Evolutionary conservation across 495 filamentous ascomycete genomes (phyloP), one percentile per base, ranked within the genome.

Genomic region (Podospora appendiculata): DNA sequence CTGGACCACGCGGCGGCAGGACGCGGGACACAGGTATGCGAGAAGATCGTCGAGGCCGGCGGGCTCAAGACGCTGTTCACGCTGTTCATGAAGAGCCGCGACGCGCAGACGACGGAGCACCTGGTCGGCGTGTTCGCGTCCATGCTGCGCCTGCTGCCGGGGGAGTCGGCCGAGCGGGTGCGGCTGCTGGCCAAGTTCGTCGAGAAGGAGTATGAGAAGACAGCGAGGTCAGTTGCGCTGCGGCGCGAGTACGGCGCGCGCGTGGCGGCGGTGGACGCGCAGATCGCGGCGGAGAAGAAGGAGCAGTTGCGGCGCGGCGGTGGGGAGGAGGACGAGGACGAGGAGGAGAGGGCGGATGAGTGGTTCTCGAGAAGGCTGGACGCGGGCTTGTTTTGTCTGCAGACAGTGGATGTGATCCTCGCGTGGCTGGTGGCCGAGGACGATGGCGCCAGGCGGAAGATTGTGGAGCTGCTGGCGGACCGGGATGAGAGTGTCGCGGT

Each of bases 351-450:
- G 47, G 66, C 65, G 2, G 67, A 65, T 6, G 88, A 92, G 54
- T 93, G 87, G 84, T 77, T 94, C n/a, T 85, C 85, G 0, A 75
- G 83, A n/a, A 73, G 90, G 17, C 72, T 97, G 33, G 91, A 96
- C 59, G 90, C 86, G 0, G 93, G 93, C 0, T 62, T 97, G 16
- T 96, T 89, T 69, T 86, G 78, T 32, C 70, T 97, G 48, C 89
- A 95, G 70, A 89, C 85, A 7, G 79, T 91, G 43, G 93, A 97
- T 71, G 80, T 89, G 10, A 84, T 96, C 36, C 63, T 97, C 38
- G 89, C 93, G 17, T 99, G 94, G 94, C 73, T 97, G 16, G 73
- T 89, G 12, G 94, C 91, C 1, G 94, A 99, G 67, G 94, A 97
- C 61, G 81, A 81, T 43, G 90, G 89, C 0, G 87, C 89, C 6